These are phyloP conservation scores for Russula emetica DNA, from an alignment of 768 basidiomycete species.

Conservation along the genomic window DNA sequence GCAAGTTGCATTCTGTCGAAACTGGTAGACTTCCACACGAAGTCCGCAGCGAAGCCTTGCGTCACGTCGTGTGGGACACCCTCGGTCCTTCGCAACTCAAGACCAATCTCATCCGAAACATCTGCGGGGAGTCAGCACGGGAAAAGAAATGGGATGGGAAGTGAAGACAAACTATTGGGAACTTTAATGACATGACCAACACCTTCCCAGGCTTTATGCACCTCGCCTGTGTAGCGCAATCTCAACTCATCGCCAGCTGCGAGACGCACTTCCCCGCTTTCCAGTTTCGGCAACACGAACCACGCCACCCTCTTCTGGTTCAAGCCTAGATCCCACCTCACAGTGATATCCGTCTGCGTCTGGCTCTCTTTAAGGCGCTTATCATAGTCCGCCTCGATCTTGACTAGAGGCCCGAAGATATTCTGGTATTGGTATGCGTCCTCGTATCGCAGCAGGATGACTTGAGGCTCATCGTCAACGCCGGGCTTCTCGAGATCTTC, in stretches of 20 bases:
- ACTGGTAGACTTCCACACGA: slow-evolving; percentile 99
- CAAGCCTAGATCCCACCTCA: slow-evolving; percentile 95
- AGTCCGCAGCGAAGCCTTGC: slow-evolving; percentile 95
- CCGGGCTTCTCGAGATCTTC: slow-evolving; percentile 97
- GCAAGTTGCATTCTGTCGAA: slow-evolving; percentile 99
- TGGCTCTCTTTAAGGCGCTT: slow-evolving; percentile 97
- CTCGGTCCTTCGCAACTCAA: slow-evolving; percentile 86
- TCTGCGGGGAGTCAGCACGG: slow-evolving; percentile 47
- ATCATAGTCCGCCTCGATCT: slow-evolving; percentile 99
- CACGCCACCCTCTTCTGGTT: slow-evolving; percentile 99
- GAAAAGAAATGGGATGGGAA: not conserved
- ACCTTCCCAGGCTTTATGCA: slow-evolving; percentile 94
- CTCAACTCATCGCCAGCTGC: slow-evolving; percentile 96
- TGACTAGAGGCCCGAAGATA: slow-evolving; percentile 97
- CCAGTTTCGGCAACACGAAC: slow-evolving; percentile 94
- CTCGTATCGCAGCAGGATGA: slow-evolving; percentile 86
- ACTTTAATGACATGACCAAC: slow-evolving; percentile 99
- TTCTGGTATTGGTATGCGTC: slow-evolving; percentile 99
- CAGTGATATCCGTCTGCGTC: slow-evolving; percentile 93
- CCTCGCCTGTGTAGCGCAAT: slow-evolving; percentile 80
- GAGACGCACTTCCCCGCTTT: slow-evolving; percentile 94
- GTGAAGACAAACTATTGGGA: slow-evolving; percentile 77
- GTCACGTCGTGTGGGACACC: slow-evolving; percentile 92
- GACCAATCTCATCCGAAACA: slow-evolving; percentile 95
- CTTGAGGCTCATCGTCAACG: slow-evolving; percentile 96